A percentile compares a stretch with the other conserved stretches of the same genome.
phyloP scores from a whole-genome alignment of 2,329 filamentous ascomycete genomes.

The Ascochyta lentis region DNA sequence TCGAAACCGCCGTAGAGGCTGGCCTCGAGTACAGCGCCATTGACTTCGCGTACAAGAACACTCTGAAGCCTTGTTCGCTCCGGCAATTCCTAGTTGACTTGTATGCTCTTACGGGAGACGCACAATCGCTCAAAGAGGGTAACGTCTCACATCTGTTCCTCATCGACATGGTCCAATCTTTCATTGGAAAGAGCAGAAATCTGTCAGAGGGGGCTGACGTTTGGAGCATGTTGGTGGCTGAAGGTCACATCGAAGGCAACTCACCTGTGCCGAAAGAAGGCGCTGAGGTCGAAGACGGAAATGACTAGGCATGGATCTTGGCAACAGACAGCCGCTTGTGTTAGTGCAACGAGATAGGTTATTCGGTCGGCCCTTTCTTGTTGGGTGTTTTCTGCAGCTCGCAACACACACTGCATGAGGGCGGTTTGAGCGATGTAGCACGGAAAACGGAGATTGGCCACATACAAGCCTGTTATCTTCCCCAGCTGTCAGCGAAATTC shows the following conservation, averaged over 20 bases:
- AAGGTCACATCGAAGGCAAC: not conserved
- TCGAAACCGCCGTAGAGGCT: not conserved
- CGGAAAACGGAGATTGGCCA: not conserved
- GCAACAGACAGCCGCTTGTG: no score
- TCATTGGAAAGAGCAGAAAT: slow-evolving; percentile 2
- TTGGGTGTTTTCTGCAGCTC: not conserved
- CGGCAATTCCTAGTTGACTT: slow-evolving; percentile 1
- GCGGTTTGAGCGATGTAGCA: not conserved
- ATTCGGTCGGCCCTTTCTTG: no score
- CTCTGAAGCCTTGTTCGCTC: not conserved
- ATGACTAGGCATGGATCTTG: no score
- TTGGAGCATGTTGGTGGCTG: not conserved
- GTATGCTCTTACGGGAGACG: not conserved
- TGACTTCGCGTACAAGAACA: slow-evolving; percentile 6
- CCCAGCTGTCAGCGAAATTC: not conserved
- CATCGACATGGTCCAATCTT: not conserved
- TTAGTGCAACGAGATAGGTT: no score
- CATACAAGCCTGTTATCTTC: not conserved
- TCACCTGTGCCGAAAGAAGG: no score
- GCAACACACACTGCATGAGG: not conserved
- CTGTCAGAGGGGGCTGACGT: not conserved
- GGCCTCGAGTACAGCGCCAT: not conserved
- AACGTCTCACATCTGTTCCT: slow-evolving; percentile 1
- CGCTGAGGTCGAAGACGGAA: no score
- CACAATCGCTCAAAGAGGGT: not conserved